Conservation (phyloP, 305 asterid genomes). For the Ruellia speciosa region DNA sequence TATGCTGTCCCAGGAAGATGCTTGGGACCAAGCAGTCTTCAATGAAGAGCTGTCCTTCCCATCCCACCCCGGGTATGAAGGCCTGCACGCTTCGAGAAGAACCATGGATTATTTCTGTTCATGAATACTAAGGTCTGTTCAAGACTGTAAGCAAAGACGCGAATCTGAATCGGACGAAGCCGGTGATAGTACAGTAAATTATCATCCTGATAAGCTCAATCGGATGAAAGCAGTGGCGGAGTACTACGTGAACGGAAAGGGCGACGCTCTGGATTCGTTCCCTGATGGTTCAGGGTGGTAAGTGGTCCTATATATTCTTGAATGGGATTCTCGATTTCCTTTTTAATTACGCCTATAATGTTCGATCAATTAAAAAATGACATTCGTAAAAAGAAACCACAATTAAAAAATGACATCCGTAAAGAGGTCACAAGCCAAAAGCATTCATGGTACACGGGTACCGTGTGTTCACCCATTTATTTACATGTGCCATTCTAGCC, state of each 20-base stretch:
- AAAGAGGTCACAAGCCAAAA: too few species aligned
- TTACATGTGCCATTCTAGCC: too few species aligned
- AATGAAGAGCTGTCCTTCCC: conserved; percentile 55
- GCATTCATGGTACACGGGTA: too few species aligned
- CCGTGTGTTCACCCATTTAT: too few species aligned
- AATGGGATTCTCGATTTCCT: too few species aligned
- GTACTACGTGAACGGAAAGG: conserved; percentile 41
- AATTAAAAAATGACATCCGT: too few species aligned
- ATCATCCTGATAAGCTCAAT: conserved; percentile 41
- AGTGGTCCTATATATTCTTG: not conserved
- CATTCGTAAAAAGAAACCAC: too few species aligned
- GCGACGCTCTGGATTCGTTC: conserved; percentile 33
- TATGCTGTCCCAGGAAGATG: conserved; percentile 31
- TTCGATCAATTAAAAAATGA: too few species aligned
- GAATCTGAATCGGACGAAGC: conserved; percentile 34
- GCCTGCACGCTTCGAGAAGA: conserved; percentile 53
- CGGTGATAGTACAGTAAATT: conserved; percentile 47
- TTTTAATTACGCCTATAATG: too few species aligned
- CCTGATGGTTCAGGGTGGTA: conserved; percentile 41
- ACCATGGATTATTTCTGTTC: conserved; percentile 47
- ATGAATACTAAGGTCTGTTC: conserved; percentile 55
- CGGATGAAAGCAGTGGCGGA: conserved; percentile 55
- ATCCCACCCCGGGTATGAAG: conserved; percentile 47
- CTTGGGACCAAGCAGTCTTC: conserved; percentile 55
- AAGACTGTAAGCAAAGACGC: conserved; percentile 36